Conservation (phyloP, 345 rosid genomes). For the Salix caprea region DNA sequence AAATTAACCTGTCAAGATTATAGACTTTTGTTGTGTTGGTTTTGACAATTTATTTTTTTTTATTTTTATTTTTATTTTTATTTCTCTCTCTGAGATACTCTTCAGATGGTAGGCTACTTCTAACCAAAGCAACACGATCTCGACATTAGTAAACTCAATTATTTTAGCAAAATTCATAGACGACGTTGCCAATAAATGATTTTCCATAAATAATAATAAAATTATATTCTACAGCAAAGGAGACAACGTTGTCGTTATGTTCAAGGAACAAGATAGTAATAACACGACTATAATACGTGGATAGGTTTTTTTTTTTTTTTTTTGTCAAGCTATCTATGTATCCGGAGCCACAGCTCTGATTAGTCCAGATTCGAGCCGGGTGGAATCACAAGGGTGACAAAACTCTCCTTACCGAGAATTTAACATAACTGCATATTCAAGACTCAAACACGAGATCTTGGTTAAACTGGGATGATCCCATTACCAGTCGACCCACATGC, state of each 20-base stretch:
- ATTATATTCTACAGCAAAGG: too few relatives aligned
- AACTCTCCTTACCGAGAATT: accelerated
- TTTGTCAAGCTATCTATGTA: too few relatives aligned
- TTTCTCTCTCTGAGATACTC: background rate
- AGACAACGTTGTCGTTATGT: background rate
- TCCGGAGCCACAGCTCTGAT: too few relatives aligned
- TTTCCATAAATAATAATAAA: background rate
- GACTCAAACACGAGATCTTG: too few relatives aligned
- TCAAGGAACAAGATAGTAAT: too few relatives aligned
- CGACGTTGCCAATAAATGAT: background rate
- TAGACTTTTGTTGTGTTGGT: background rate
- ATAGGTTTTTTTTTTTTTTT: too few relatives aligned
- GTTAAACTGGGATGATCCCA: accelerated
- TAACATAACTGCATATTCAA: too few relatives aligned
- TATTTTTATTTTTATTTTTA: too few relatives aligned
- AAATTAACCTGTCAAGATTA: background rate
- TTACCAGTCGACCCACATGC: too few relatives aligned
- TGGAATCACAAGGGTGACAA: too few relatives aligned
- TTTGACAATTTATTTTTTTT: background rate
- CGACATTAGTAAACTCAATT: background rate
- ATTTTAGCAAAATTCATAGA: background rate
- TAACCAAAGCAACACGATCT: background rate
- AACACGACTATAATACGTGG: too few relatives aligned
- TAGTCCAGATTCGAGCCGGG: too few relatives aligned
- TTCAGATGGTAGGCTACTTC: background rate